Conservation (phyloP, 2,329 filamentous ascomycete species). For the Claviceps citrina region DNA sequence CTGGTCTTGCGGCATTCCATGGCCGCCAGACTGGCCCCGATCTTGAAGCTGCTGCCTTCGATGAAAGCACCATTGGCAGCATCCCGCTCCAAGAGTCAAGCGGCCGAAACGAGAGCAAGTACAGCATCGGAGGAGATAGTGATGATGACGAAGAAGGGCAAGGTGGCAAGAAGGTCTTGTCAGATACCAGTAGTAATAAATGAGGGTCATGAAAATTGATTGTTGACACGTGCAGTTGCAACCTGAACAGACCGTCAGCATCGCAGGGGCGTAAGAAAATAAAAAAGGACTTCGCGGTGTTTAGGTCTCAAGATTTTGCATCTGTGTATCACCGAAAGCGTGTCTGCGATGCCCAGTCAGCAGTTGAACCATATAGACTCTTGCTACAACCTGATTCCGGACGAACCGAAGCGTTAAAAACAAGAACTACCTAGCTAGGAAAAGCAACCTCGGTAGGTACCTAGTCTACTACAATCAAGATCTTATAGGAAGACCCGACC, state of each 20-base stretch:
- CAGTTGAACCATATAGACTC: background rate
- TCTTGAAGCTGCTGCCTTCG: conserved; percentile 49
- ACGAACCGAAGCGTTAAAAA: background rate
- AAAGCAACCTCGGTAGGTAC: too few species aligned
- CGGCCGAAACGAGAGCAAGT: conserved; percentile 28
- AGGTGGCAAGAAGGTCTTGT: conserved; percentile 2
- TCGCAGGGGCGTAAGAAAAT: background rate
- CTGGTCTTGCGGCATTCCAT: conserved; percentile 32
- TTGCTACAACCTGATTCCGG: background rate
- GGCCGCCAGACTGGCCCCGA: conserved; percentile 32
- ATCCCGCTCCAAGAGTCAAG: conserved; percentile 36
- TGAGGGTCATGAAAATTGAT: background rate
- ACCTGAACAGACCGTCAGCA: background rate
- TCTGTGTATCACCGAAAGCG: background rate
- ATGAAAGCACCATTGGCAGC: conserved; percentile 50
- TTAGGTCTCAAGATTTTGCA: background rate
- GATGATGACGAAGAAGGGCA: conserved; percentile 27
- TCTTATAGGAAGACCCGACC: too few species aligned
- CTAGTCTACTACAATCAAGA: too few species aligned
- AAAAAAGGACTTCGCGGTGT: background rate
- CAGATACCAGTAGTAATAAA: background rate
- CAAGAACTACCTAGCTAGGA: too few species aligned
- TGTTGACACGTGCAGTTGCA: too few species aligned
- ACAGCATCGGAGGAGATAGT: conserved; percentile 42
- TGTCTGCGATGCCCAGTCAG: background rate